Evolutionary conservation across 176 grass and related monocot genomes (phyloP), one percentile per base, ranked within the genome.

Genomic region (Carex kokanica): DNA sequence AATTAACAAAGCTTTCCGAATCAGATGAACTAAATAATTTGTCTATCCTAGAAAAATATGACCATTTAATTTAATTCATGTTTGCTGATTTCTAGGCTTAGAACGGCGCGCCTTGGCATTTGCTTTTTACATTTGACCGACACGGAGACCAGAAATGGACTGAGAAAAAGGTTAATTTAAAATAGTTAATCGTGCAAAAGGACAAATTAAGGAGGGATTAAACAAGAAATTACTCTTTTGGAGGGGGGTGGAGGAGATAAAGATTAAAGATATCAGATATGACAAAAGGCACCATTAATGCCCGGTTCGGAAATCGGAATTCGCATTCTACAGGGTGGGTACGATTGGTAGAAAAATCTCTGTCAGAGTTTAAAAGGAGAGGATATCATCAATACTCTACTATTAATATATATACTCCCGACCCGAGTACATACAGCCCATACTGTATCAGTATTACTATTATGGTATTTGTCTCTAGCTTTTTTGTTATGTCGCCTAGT

Each of bases 221-320:
- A 65, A 62, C 65, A 43, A 40, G 12, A 47, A 81, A 41, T 4
- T 23, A 11, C 14, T 63, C 66, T 82, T 40, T 82, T 27, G 16
- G 17, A 24, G 20, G 59, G 21, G 60, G 9, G 36, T 43, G 56
- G 8, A 81, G 4, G 78, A 61, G 60, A 65, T 82, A 49, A 82
- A 49, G 58, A n/a, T n/a, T n/a, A n/a, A n/a, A n/a, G n/a, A n/a
- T n/a, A n/a, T n/a, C n/a, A n/a, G 1, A 83, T 23, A 49, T 62
- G 68, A 59, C 83, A 85, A 85, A 85, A 63, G 2, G 6, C 51
- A 8, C 43, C 53, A 84, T 84, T 27, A 84, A 60, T 84, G 67
- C 40, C 45, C 64, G 2, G 21, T 72, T 27, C 27, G 27, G 1
- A n/a, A n/a, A n/a, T 57, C 7, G 12, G 60, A 53, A 31, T 78